Evolutionary conservation across 2,329 filamentous ascomycete species (phyloP).

Genomic region (Curvularia sp.): DNA sequence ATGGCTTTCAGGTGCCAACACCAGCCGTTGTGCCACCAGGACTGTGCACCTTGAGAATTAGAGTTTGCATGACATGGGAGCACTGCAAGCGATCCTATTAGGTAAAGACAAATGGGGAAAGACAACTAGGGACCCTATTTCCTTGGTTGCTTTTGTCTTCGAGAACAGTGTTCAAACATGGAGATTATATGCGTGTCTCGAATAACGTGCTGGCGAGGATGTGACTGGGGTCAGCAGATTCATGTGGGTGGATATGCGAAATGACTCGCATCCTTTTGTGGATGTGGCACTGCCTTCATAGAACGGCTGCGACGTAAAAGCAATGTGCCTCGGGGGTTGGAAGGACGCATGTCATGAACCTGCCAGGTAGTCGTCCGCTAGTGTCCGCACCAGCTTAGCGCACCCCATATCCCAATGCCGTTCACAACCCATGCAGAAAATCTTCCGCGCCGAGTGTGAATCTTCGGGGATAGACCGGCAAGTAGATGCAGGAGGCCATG

Average conservation of each 20-base stretch:
- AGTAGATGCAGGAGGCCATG: neutral
- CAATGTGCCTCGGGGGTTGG: neutral
- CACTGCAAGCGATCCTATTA: neutral
- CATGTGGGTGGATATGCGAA: neutral
- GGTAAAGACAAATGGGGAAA: neutral
- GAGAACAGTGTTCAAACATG: neutral
- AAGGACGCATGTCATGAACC: slow-evolving; percentile 3
- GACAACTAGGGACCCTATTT: neutral
- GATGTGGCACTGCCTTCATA: neutral
- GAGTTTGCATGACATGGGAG: neutral
- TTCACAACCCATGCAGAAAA: slow-evolving; percentile 9
- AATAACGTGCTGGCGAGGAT: neutral
- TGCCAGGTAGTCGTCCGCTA: slow-evolving; percentile 4
- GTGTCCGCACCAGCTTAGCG: slow-evolving; percentile 6
- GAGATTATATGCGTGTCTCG: neutral
- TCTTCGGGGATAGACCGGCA: slow-evolving; percentile 2
- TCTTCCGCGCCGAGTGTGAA: neutral
- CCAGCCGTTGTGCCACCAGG: slow-evolving; percentile 1
- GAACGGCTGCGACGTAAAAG: neutral
- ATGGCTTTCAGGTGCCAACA: neutral
- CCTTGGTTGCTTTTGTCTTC: neutral
- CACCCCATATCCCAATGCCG: slow-evolving; percentile 4
- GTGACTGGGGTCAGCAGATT: neutral
- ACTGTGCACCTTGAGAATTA: neutral
- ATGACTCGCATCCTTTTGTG: neutral